Percentiles rank a stretch among this genome's conserved stretches.
Conservation (phyloP, 352 stramenopile genomes). For the Globisporangium radiosum region DNA sequence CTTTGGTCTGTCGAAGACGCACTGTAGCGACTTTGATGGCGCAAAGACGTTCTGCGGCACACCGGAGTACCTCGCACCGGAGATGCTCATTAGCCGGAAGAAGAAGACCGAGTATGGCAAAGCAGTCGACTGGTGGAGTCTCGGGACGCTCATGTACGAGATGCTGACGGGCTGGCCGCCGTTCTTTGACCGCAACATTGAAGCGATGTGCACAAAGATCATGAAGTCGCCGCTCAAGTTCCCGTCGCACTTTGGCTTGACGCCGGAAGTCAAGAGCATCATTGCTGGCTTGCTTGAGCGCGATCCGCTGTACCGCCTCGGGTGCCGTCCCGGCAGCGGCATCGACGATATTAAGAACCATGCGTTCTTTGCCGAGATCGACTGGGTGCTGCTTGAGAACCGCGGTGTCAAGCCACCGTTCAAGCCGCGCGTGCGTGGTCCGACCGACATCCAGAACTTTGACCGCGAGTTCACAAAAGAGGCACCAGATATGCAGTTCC, state of each 20-base stretch:
- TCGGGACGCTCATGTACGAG: constrained; percentile 92
- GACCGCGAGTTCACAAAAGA: constrained; percentile 87
- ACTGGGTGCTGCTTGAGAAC: constrained; percentile 69
- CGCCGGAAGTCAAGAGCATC: constrained; percentile 65
- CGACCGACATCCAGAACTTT: constrained; percentile 86
- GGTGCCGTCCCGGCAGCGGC: constrained; percentile 55
- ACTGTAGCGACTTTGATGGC: constrained; percentile 67
- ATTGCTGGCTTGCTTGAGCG: constrained; percentile 72
- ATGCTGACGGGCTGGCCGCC: constrained; percentile 93
- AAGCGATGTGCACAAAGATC: constrained; percentile 90
- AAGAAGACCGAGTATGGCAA: constrained; percentile 89
- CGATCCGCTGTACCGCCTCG: constrained; percentile 59
- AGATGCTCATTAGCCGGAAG: constrained; percentile 88
- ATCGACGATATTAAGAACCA: constrained; percentile 76
- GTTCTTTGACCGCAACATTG: constrained; percentile 90
- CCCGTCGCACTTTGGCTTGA: constrained; percentile 75
- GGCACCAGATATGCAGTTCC: constrained; percentile 63
- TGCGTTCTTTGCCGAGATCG: constrained; percentile 73
- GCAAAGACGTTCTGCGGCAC: constrained; percentile 88
- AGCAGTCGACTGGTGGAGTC: constrained; percentile 92
- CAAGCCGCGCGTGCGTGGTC: constrained; percentile 72
- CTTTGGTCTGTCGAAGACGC: constrained; percentile 91
- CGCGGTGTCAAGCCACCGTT: constrained; percentile 78
- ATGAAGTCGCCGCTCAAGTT: constrained; percentile 87
- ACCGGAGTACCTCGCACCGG: constrained; percentile 82